Evolutionary conservation across 78 protist species (phyloP).

Genomic region (slime mould (Dictyostelium discoideum)): dicty_2.7 NC_007088.5:8121501-8122000

Average conservation of each 20-base stretch:
- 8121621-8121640: constrained; percentile 29
- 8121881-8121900: constrained; percentile 93
- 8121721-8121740: constrained; percentile 75
- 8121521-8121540: neutral
- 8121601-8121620: neutral
- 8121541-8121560: neutral
- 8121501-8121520: neutral
- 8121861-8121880: constrained; percentile 89
- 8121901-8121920: constrained; percentile 91
- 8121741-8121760: constrained; percentile 33
- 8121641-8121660: neutral
- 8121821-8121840: constrained; percentile 87
- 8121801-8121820: constrained; percentile 54
- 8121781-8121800: constrained; percentile 63
- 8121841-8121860: constrained; percentile 91
- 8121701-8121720: constrained; percentile 27
- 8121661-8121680: constrained; percentile 16
- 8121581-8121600: neutral
- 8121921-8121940: constrained; percentile 87
- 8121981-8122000: constrained; percentile 72
- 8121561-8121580: neutral
- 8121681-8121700: neutral
- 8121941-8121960: constrained; percentile 88
- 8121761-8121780: neutral
- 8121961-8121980: constrained; percentile 87